These are phyloP conservation scores for Rhizopogon hawkerae DNA, from an alignment of 1,284 basidiomycete species.

Conservation along the genomic window DNA sequence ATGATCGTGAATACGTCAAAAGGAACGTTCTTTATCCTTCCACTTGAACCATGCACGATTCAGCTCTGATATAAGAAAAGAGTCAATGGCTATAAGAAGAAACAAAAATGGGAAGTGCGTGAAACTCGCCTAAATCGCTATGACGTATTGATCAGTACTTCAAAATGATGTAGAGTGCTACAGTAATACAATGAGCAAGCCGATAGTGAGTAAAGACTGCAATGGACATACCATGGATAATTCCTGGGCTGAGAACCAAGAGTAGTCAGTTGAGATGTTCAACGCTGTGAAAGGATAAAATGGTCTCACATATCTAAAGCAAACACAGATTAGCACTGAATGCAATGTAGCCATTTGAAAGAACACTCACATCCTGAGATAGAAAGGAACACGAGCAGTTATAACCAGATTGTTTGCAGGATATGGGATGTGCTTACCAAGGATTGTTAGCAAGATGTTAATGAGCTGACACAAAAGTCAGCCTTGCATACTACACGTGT, in stretches of 20 bases:
- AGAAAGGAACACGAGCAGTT: not conserved
- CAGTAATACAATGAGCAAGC: slow-evolving; percentile 3
- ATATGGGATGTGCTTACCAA: slow-evolving; percentile 42
- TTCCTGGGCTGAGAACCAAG: slow-evolving; percentile 46
- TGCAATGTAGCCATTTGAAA: not conserved
- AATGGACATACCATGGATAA: slow-evolving; percentile 53
- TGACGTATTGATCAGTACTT: slow-evolving; percentile 36
- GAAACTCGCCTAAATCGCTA: not conserved
- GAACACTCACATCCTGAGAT: not conserved
- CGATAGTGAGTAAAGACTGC: not conserved
- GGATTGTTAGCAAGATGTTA: slow-evolving; percentile 61
- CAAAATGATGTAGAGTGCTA: slow-evolving; percentile 68
- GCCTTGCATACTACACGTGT: not conserved
- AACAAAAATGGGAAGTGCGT: no score
- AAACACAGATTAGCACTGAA: not conserved
- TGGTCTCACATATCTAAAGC: slow-evolving; percentile 38
- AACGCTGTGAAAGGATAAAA: not conserved
- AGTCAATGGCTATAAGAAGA: not conserved
- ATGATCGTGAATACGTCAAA: no score
- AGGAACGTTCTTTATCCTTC: not conserved
- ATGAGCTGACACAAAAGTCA: slow-evolving; percentile 38
- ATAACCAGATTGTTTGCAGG: not conserved
- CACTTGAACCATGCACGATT: not conserved
- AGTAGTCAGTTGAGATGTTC: slow-evolving; percentile 7
- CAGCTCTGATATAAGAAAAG: not conserved